Base-by-base conservation (phyloP, 2,329 filamentous ascomycete genomes). In the Xylaria sp. region DNA sequence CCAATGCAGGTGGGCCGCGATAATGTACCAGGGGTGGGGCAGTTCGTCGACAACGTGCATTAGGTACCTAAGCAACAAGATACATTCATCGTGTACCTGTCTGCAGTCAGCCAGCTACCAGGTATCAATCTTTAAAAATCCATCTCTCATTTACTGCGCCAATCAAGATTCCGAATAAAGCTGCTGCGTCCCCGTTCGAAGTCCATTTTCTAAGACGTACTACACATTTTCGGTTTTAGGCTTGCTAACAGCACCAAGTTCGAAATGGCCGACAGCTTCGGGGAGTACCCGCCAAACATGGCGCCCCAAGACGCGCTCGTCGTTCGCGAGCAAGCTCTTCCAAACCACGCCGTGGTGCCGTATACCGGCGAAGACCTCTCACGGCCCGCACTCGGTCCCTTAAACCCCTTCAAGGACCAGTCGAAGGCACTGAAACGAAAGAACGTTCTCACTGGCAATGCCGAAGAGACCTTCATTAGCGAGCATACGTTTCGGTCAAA, bases 401-500 rank as follows among this genome's bases (percentile, higher is more conserved):
- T 83, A 23, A 94, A 94, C 72, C 92, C 92, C 0, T 94, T 92
- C 77, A 88, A 87, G 74, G 83, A 89, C 68, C 83, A 87, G 28
- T 77, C 82, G 19, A 85, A 80, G 51, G 77, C 78, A 1, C 75
- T 88, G 62, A 94, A 94, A 78, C 87, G 91, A 63, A 94, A 94
- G 74, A 94, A 93, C 65, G 84, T 94, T 1, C 83, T 92, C 11
- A 97, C 95, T 0, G 95, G 95, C 11, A 90, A 87, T 71, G 95
- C 95, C 1, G 86, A 95, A 70, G 94, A 99, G 77, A 93, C 91
- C 0, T 91, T 87, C 69, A 87, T 99, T 67, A 96, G 92, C 76
- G 95, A 98, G 73, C 87, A 94, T 67, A 93, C 92, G 0, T 99
- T 99, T 75, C 88, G 92, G 69, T 87, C 87, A 72, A 93, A 95